These are phyloP conservation scores for Clavariopsis aquatica DNA, from an alignment of 495 filamentous ascomycete species.

Conservation along the genomic window DNA sequence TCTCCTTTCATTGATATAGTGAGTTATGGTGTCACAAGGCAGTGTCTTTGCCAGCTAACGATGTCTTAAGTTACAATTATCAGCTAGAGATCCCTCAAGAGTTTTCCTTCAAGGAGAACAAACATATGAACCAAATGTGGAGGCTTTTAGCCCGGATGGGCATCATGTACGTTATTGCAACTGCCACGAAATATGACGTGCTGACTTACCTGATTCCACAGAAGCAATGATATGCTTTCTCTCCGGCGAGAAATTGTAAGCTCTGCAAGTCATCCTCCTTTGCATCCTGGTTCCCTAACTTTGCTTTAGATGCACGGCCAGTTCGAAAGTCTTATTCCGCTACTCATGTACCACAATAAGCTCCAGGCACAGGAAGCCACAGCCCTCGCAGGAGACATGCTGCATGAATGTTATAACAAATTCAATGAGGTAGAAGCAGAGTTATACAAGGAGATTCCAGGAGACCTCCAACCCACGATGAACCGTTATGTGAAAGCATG, in stretches of 20 bases:
- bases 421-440: conserved; percentile 8
- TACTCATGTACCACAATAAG: conserved; percentile 3
- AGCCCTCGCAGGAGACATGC: conserved; percentile 5
- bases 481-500: conserved; percentile 9
- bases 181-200: background rate
- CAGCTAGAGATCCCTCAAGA: conserved; percentile 6
- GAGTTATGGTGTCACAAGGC: conserved; percentile 1
- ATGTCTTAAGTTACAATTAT: conserved; percentile 7
- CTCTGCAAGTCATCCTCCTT: background rate
- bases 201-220: conserved; percentile 4
- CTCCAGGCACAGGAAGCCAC: conserved; percentile 4
- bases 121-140: conserved; percentile 8
- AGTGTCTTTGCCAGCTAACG: conserved; percentile 1
- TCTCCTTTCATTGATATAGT: conserved; percentile 6
- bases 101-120: conserved; percentile 6
- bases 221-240: conserved; percentile 5
- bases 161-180: conserved; percentile 4
- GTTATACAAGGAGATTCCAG: conserved; percentile 7
- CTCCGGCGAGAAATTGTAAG: conserved; percentile 9
- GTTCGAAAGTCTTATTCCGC: conserved; percentile 2
- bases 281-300: conserved; percentile 4
- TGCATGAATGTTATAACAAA: conserved; percentile 8
- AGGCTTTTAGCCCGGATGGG: conserved; percentile 8
- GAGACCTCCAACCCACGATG: conserved; percentile 2
- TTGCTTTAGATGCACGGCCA: background rate